Evolutionary conservation across 2,329 filamentous ascomycete species (phyloP), one percentile per base, ranked within the genome.

Genomic region (Aspergillus nomiae): DNA sequence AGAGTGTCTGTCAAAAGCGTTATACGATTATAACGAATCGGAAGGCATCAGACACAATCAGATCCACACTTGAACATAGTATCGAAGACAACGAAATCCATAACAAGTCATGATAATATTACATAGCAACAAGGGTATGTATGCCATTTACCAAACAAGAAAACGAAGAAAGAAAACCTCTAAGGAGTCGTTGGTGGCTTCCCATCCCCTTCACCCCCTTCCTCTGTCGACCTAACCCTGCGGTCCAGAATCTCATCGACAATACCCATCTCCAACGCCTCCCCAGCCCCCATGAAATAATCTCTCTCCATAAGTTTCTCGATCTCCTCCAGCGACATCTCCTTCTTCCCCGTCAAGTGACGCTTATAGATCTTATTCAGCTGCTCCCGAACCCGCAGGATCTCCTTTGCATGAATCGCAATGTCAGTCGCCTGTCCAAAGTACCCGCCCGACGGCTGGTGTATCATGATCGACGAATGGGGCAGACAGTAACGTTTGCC

Each of bases 251-350:
- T 94, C 80, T 94, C 89, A 77, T 99, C 95, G 65, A 99, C 89
- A 70, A 99, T 92, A 0, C 95, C 95, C 78, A 96, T 86, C 57
- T 96, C 92, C 71, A 92, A 83, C 10, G 95, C 95, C 81, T 99
- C 94, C 53, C 92, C 83, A 0, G 94, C 93, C 60, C 90, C 90
- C 85, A 99, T 86, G 71, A 97, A 98, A 74, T 95, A 95, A 77
- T 99, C 95, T 62, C 95, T 84, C 82, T 99, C 95, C 94, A 99
- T 98, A 77, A 97, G 86, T 76, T 90, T 92, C 78, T 95, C 94
- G 73, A 99, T 91, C 73, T 96, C 91, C 56, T 93, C 89, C 41
- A 96, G 73, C 38, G 84, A 89, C 76, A 92, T 89, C 57, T 88
- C 84, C 77, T 87, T 90, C 71, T 78, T 78, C 32, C 78, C 76